These are phyloP conservation scores for Aspergillus sclerotiicarbonarius DNA, from an alignment of 495 filamentous ascomycete species.

Conservation along the genomic window DNA sequence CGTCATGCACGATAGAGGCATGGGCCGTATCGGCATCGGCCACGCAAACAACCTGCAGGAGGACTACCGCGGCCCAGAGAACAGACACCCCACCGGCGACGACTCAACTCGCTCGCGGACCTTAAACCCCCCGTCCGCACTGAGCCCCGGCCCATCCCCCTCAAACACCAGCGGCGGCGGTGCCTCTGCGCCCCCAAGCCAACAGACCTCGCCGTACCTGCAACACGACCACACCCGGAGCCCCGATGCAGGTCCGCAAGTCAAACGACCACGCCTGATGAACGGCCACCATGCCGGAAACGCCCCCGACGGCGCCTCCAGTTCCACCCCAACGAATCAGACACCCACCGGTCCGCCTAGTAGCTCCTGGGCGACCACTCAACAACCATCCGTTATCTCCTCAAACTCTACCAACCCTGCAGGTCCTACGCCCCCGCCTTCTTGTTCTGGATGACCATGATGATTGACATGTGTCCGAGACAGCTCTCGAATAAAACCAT, in stretches of 20 bases:
- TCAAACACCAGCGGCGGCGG: slow-evolving; percentile 15
- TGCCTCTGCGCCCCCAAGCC: slow-evolving; percentile 28
- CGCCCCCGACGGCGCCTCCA: slow-evolving; percentile 14
- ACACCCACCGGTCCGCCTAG: background rate
- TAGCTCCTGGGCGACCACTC: slow-evolving; percentile 7
- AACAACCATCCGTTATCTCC: slow-evolving; percentile 5
- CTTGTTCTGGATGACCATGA: background rate
- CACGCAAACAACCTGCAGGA: slow-evolving; percentile 23
- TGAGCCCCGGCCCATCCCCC: slow-evolving; percentile 34
- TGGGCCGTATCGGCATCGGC: slow-evolving; percentile 42
- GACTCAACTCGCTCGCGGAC: slow-evolving; percentile 28
- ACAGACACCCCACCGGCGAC: slow-evolving; percentile 26
- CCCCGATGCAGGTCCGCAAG: slow-evolving; percentile 26
- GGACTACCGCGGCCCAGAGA: slow-evolving; percentile 16
- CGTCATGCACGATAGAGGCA: slow-evolving; percentile 49
- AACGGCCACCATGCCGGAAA: slow-evolving; percentile 34
- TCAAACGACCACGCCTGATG: slow-evolving; percentile 45
- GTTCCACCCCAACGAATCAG: slow-evolving; percentile 7
- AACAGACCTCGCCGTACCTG: slow-evolving; percentile 36
- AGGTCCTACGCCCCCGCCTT: slow-evolving; percentile 27
- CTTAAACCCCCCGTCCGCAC: slow-evolving; percentile 27
- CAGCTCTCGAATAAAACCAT: background rate
- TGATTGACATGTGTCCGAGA: background rate
- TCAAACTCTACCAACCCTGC: slow-evolving; percentile 6
- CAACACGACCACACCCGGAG: slow-evolving; percentile 25